Evolutionary conservation across 2,329 filamentous ascomycete species (phyloP), one percentile per base, ranked within the genome.

Genomic region (Hansfordia pulvinata): DNA sequence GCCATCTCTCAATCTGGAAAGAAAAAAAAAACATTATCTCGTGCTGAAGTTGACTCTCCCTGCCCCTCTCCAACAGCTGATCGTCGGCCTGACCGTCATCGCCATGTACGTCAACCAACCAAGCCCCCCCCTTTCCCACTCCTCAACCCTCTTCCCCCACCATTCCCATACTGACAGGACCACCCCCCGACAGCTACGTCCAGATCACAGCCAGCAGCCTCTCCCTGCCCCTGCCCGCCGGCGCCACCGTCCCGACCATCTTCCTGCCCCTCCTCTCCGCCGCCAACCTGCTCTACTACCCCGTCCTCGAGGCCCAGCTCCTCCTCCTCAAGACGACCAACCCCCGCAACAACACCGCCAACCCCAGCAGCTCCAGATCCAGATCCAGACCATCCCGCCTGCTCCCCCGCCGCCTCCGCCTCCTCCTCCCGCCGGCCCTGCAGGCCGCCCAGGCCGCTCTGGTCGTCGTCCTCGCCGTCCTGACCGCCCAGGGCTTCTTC

Each of bases 391-490:
- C n/a, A n/a, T n/a, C n/a, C n/a, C n/a, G n/a, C n/a, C 23, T 14
- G 13, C 13, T 24, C n/a, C 33, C 17, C 10, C 29, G 34, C 19
- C 27, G 42, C 25, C 29, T 27, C 5, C 36, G 34, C n/a, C 38
- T 53, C 18, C 29, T 44, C 3, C 50, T 49, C 4, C 35, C 50
- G 10, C 35, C 50, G 10, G 33, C 50, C 11, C 34, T 60, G 8
- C 60, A 64, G 25, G 41, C 52, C 8, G 32, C 60, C 3, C 62
- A 65, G 29, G 53, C 44, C 6, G 41, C 62, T 12, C 19, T 60
- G 4, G 45, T 54, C 2, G 50, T 58, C 6, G 42, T 64, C 5
- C 47, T 67, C 3, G 58, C 58, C 3, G 61, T 61, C 0, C 41
- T 65, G 6, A 46, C 63, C 10, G 28, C 40, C 14, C 36, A 54